A percentile compares a stretch with the other conserved stretches of the same genome.
These are phyloP conservation scores for Camellia sinensis DNA, from an alignment of 148 eudicot genomes.

Conservation along the genomic window DNA sequence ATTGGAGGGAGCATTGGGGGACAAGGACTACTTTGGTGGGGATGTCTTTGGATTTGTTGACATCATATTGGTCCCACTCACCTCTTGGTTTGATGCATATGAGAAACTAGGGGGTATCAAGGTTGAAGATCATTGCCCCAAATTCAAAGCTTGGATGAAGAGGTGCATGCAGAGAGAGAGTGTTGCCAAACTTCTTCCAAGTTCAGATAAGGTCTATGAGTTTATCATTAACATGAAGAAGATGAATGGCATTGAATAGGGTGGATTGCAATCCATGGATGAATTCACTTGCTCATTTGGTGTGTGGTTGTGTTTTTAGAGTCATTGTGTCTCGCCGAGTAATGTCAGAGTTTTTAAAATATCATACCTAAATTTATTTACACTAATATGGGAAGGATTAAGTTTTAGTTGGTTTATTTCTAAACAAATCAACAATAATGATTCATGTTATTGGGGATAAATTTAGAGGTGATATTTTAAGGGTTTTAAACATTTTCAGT, in stretches of 20 bases:
- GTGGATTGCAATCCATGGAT: too few relatives aligned
- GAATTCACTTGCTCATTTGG: too few relatives aligned
- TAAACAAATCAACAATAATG: too few relatives aligned
- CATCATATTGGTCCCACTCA: not conserved
- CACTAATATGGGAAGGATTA: too few relatives aligned
- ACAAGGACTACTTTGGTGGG: slow-evolving; percentile 10
- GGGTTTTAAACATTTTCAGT: too few relatives aligned
- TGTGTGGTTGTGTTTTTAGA: too few relatives aligned
- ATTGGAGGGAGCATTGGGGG: slow-evolving; percentile 9
- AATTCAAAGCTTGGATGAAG: slow-evolving; percentile 1
- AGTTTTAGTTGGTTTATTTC: too few relatives aligned
- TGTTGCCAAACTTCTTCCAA: slow-evolving; percentile 4
- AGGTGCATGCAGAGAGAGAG: slow-evolving; percentile 4
- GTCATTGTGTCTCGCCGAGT: too few relatives aligned
- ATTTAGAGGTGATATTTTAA: too few relatives aligned
- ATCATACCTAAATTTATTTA: too few relatives aligned
- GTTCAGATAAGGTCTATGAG: not conserved
- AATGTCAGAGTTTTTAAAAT: too few relatives aligned
- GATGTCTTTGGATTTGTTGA: slow-evolving; percentile 1
- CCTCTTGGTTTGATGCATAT: not conserved
- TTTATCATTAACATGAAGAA: not conserved
- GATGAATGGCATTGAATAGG: slow-evolving; percentile 1
- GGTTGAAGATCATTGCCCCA: not conserved
- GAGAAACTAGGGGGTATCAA: slow-evolving; percentile 2
- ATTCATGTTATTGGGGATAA: too few relatives aligned